Base-by-base conservation (phyloP, 768 basidiomycete species). In the Auriscalpium orientale region DNA sequence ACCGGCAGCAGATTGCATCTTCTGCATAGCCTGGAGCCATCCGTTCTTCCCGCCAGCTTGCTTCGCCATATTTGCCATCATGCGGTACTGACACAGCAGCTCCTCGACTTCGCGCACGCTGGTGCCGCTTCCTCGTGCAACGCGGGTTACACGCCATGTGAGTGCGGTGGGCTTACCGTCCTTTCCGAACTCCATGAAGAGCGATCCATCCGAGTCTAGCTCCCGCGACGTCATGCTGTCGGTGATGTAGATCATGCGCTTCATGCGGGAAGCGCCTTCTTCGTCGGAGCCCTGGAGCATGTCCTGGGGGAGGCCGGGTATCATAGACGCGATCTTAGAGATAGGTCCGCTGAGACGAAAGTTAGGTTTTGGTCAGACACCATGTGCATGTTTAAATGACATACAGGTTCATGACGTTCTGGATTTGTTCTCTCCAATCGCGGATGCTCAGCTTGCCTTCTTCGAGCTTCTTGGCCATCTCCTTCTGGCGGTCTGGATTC, bases 51-150 rank as follows among this genome's bases (percentile, higher is more conserved):
- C 95, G 49, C 97, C 97, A 7, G 93, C 95, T 67, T 93, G 89
- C 76, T 94, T 97, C 36, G 95, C 97, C 89, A 99, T 95, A 66
- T 91, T 95, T 53, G 93, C 87, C 91, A 99, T 97, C 90, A 98
- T 95, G 47, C 91, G 83, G 65, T 98, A 97, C 72, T 99, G 97
- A 64, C 91, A 92, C 47, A 99, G 74, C 55, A 98, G 70, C 67
- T 99, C 95, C 69, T 99, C 97, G n/a, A 99, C 95, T 74, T 99
- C 97, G 58, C 92, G 80, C 28, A 99, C 91, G 63, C 84, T 89
- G 50, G 95, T 97, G 35, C 97, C 97, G 64, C 90, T 92, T 46
- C 97, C 97, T 58, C 83, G 79, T 3, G 97, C 97, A 20, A 99
- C 91, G 55, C 95, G 79, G 48, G 83, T 82, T 9, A 97, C 89